These are phyloP conservation scores for Diaporthe humulicola DNA, from an alignment of 2,329 filamentous ascomycete species.

Conservation along the genomic window DNA sequence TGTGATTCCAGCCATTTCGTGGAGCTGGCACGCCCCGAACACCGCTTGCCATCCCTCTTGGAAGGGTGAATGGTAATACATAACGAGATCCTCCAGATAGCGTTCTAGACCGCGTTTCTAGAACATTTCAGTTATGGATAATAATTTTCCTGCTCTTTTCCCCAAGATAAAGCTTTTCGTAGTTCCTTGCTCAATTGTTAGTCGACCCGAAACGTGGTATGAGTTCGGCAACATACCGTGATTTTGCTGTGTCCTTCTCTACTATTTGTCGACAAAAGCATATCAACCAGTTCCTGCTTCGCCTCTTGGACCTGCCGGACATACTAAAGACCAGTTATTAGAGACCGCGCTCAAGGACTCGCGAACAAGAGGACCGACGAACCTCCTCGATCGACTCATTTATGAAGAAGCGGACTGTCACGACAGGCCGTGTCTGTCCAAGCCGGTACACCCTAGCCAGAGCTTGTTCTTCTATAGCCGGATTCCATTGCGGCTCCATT, in stretches of 20 bases:
- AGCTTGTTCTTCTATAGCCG: constrained; percentile 20
- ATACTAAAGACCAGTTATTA: neutral
- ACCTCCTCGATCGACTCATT: constrained; percentile 8
- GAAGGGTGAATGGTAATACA: neutral
- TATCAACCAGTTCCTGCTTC: neutral
- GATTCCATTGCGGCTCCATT: constrained; percentile 27
- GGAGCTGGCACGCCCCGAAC: neutral
- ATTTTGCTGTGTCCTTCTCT: neutral
- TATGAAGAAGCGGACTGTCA: constrained; percentile 2
- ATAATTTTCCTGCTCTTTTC: neutral
- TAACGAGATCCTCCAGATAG: neutral
- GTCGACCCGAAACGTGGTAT: neutral
- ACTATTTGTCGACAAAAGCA: neutral
- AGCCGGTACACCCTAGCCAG: constrained; percentile 1
- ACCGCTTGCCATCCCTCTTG: neutral
- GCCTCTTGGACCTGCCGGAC: neutral
- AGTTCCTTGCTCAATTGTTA: neutral
- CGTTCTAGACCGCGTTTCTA: neutral
- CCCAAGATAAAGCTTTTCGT: neutral
- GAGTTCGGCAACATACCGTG: neutral
- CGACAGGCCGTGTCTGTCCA: neutral
- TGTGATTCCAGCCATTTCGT: neutral
- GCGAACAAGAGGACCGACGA: neutral
- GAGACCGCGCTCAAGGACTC: neutral
- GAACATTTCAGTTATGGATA: neutral